Evolutionary conservation across 1,284 basidiomycete species (phyloP).

Genomic region (Irpex rosettiformis): DNA sequence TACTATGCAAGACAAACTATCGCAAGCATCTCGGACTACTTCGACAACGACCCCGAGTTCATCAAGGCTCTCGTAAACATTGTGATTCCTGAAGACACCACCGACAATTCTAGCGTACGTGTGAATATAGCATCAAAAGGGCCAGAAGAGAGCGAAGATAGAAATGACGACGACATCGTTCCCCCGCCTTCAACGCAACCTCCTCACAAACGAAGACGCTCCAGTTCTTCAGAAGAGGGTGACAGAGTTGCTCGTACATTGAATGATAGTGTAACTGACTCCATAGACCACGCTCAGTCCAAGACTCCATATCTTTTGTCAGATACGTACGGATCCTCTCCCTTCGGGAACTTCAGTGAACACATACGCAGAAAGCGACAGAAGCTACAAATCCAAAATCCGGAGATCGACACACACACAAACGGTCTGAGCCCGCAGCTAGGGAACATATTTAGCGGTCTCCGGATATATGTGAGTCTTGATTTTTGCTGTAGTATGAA

Average conservation of each 20-base stretch:
- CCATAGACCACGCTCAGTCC: slow-evolving; percentile 18
- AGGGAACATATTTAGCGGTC: slow-evolving; percentile 57
- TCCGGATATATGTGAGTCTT: slow-evolving; percentile 74
- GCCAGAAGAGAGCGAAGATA: neutral
- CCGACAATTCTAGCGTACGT: neutral
- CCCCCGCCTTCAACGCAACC: slow-evolving; percentile 15
- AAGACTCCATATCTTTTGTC: slow-evolving; percentile 22
- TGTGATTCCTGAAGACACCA: slow-evolving; percentile 44
- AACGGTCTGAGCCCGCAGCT: slow-evolving; percentile 18
- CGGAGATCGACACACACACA: slow-evolving; percentile 43
- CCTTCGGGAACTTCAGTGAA: slow-evolving; percentile 81
- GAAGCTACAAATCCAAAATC: slow-evolving; percentile 87
- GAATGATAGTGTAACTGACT: slow-evolving; percentile 18
- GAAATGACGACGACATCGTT: slow-evolving; percentile 7
- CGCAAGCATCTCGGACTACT: slow-evolving; percentile 43
- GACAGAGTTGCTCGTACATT: slow-evolving; percentile 19
- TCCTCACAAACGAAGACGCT: slow-evolving; percentile 20
- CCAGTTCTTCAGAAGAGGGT: slow-evolving; percentile 12
- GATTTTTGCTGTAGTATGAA: neutral
- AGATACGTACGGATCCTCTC: slow-evolving; percentile 73
- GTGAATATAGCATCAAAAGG: neutral
- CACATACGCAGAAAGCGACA: slow-evolving; percentile 90
- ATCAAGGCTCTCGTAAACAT: slow-evolving; percentile 45
- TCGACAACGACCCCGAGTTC: slow-evolving; percentile 54
- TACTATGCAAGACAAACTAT: neutral